A percentile compares a stretch with the other conserved stretches of the same genome.
Conservation (phyloP, 805 yeast species). For the Phaffomyces antillensis region DNA sequence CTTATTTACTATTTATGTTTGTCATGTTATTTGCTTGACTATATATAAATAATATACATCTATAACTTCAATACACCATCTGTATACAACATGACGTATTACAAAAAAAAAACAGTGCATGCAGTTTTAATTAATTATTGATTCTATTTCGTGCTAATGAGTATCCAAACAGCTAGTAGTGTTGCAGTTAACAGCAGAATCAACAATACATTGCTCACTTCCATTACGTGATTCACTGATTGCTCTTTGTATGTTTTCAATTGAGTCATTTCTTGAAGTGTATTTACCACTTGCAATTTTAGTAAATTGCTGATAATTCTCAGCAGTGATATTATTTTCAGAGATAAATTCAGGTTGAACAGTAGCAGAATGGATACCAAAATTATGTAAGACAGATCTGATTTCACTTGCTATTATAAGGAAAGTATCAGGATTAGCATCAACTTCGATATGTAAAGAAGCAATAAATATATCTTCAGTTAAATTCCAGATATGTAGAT, state of each 20-base stretch:
- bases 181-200: conserved; percentile 46
- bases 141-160: background rate
- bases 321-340: conserved; percentile 22
- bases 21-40: background rate
- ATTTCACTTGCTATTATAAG: conserved; percentile 66
- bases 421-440: conserved; percentile 57
- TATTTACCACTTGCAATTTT: conserved; percentile 27
- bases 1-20: background rate
- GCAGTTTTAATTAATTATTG: background rate
- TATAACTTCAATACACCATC: too few relatives aligned
- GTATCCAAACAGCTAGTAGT: conserved; percentile 33
- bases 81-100: background rate
- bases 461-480: conserved; percentile 85
- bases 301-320: conserved; percentile 27
- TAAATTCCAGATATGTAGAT: conserved; percentile 93
- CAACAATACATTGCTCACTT: conserved; percentile 39
- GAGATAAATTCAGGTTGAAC: conserved; percentile 87
- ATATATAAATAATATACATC: too few relatives aligned
- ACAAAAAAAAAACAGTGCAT: background rate
- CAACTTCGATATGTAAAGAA: conserved; percentile 78
- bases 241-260: conserved; percentile 7
- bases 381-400: conserved; percentile 69
- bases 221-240: conserved; percentile 14
- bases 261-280: conserved; percentile 16
- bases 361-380: conserved; percentile 88